phyloP scores from a whole-genome alignment of 2,329 filamentous ascomycete species.

The Claviceps citrina region DNA sequence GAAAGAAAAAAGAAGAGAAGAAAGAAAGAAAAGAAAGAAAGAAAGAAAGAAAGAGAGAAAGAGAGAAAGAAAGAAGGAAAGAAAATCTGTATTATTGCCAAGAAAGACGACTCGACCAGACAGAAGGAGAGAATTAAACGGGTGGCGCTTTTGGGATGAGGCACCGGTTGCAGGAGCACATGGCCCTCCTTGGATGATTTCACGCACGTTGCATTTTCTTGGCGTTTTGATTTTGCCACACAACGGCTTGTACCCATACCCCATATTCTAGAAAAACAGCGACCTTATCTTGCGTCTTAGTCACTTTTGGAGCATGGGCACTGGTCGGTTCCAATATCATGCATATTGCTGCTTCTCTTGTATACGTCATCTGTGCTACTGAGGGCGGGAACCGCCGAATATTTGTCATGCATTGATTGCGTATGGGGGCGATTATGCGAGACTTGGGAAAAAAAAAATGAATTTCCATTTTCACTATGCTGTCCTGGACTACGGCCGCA shows the following conservation, averaged over 20 bases:
- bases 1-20: background rate
- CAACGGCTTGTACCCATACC: constrained; percentile 1
- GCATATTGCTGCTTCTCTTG: background rate
- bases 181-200: no score
- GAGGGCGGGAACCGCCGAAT: background rate
- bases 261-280: background rate
- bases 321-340: no score
- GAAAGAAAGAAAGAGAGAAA: no score
- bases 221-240: background rate
- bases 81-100: no score
- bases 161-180: background rate
- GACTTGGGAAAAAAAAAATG: background rate
- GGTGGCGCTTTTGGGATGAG: background rate
- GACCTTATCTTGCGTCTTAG: no score
- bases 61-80: no score
- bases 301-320: no score
- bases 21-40: no score
- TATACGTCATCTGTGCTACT: background rate
- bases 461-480: constrained; percentile 8
- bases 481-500: constrained; percentile 20
- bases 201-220: background rate
- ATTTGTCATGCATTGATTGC: background rate
- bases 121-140: no score
- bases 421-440: no score
- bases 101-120: no score